Conservation (phyloP, 306 rosid species). For the Ammopiptanthus mongolicus region DNA sequence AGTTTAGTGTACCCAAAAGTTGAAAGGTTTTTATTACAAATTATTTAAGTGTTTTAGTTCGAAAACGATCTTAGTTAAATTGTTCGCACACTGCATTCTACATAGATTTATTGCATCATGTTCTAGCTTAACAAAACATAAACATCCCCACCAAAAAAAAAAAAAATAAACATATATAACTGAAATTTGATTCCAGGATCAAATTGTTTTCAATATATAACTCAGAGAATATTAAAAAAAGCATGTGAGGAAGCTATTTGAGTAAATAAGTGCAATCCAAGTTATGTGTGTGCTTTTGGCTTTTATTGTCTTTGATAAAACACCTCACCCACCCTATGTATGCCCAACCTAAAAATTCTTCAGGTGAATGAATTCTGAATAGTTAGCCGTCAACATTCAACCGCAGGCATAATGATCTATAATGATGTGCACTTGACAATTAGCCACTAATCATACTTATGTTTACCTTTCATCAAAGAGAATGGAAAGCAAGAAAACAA, state of each 20-base stretch:
- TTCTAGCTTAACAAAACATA: not conserved
- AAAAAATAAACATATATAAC: not conserved
- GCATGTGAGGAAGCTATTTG: not conserved
- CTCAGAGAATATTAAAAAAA: not conserved
- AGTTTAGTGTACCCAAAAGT: not conserved
- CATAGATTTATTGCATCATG: not conserved
- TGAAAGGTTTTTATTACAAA: not conserved
- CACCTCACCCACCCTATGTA: slow-evolving; percentile 29
- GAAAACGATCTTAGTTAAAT: not conserved
- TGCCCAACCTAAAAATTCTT: slow-evolving; percentile 5
- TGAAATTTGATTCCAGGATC: not conserved
- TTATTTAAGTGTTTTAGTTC: not conserved
- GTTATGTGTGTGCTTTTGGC: not conserved
- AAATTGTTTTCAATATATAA: not conserved
- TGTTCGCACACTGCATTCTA: not conserved
- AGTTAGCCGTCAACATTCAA: slow-evolving; percentile 23
- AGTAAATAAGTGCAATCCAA: not conserved
- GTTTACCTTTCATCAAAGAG: not conserved
- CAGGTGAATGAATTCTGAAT: slow-evolving; percentile 14
- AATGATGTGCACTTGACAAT: slow-evolving; percentile 25
- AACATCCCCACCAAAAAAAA: not conserved
- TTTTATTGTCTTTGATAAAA: slow-evolving; percentile 21
- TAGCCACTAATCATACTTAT: slow-evolving; percentile 21
- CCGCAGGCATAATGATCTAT: slow-evolving; percentile 29
- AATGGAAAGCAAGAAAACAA: not conserved